Conservation (phyloP, 257 asterid species). For the Nicotiana otophora region DNA sequence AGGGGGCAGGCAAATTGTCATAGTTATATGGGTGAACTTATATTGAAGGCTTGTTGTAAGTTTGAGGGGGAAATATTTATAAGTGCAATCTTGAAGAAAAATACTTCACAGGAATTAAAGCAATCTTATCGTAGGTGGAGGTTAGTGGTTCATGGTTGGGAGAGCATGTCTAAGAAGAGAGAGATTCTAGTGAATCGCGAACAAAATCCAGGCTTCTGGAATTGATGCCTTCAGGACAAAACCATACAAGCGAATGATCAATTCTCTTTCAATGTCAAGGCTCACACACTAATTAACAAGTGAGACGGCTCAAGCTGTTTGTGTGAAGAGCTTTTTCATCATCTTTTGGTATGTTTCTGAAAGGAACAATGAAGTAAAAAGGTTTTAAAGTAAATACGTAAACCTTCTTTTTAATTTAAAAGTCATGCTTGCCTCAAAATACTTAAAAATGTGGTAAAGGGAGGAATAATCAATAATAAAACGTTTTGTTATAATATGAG, state of each 20-base stretch:
- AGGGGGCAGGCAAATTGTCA: neutral
- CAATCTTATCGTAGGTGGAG: neutral
- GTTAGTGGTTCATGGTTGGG: neutral
- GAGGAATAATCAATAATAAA: neutral
- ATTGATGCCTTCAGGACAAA: neutral
- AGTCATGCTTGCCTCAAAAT: neutral
- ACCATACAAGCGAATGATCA: neutral
- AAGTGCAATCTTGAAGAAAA: neutral
- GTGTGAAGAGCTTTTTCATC: neutral
- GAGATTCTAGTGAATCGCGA: neutral
- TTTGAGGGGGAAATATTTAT: neutral
- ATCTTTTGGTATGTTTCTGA: neutral
- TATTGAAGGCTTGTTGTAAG: neutral
- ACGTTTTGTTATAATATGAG: neutral
- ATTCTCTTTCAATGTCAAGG: neutral
- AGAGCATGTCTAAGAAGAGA: neutral
- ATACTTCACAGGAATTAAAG: constrained; percentile 2
- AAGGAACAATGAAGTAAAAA: neutral
- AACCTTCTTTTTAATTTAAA: neutral
- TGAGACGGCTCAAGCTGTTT: neutral
- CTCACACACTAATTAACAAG: neutral
- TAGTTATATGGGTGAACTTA: neutral
- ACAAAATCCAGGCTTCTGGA: neutral
- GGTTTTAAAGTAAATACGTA: neutral
- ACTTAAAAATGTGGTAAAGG: neutral